Evolutionary conservation across 352 stramenopile species (phyloP), one percentile per base, ranked within the genome.

Genomic region (Aphanomyces euteiches): DNA sequence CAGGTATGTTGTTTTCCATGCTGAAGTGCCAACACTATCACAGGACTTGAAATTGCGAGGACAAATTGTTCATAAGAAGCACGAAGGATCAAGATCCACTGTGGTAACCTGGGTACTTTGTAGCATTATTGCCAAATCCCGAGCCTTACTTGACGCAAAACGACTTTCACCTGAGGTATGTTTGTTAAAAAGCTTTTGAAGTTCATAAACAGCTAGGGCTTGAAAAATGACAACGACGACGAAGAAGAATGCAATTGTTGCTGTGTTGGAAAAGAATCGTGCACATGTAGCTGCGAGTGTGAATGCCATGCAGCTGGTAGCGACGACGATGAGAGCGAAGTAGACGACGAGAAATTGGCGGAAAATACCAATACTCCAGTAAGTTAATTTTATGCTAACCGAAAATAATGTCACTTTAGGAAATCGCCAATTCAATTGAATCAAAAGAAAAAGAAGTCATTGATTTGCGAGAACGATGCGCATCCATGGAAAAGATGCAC

Each of bases 61-160:
- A 0, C 82, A 92, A 45, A 89, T 78, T 0, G 84, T 92, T 38
- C 84, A 85, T 10, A 92, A 85, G 56, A 85, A 93, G 68, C 65
- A 90, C 85, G 47, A 95, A 58, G 81, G 92, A 47, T 92, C 87
- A 37, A 81, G 87, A 7, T 79, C 93, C 28, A 93, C 92, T 53
- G 85, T 93, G 1, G 81, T 95, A 28, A 92, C 87, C 60, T 95
- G 85, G 85, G 87, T 95, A 10, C 74, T 95, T 36, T 95, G 85
- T 36, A 87, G 85, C 12, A 81, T 95, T 36, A 87, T 95, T 64
- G 87, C 87, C 4, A 95, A 95, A 73, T 91, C 89, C 40, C 87
- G 92, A 58, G 80, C 82, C 8, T 61, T 95, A 43, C 67, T 95
- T 43, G 63, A 69, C 28, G 41, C 63, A 37, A 47, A 69, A 7